A percentile compares a stretch with the other conserved stretches of the same genome.
Conservation (phyloP, 768 basidiomycete species). For the Auricularia cornea region DNA sequence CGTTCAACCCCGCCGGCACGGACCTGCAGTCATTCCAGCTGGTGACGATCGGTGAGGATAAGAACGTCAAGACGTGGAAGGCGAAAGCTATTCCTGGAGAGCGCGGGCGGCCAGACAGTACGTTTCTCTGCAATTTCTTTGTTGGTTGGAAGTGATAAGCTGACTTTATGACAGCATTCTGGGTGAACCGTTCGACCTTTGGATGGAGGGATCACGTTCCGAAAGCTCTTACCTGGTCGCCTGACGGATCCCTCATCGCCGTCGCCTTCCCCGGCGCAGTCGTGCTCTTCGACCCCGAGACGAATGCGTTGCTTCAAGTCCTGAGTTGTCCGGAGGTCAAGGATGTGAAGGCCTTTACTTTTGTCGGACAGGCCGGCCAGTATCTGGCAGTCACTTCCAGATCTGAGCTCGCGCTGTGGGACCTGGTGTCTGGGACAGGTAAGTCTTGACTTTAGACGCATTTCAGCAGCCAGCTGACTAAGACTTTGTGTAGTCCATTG, state of each 20-base stretch:
- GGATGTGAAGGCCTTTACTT: constrained; percentile 28
- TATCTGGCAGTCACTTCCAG: constrained; percentile 51
- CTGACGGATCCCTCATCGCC: constrained; percentile 78
- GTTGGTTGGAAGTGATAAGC: background rate
- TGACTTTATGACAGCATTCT: constrained; percentile 44
- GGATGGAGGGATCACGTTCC: constrained; percentile 62
- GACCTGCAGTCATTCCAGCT: constrained; percentile 34
- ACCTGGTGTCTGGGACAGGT: constrained; percentile 58
- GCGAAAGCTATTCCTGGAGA: constrained; percentile 39
- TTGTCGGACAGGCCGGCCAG: constrained; percentile 64
- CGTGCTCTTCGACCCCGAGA: constrained; percentile 64
- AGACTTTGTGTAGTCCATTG: constrained; percentile 44
- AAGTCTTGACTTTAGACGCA: constrained; percentile 19
- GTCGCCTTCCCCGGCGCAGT: constrained; percentile 60
- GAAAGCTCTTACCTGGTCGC: constrained; percentile 64
- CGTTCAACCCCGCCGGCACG: constrained; percentile 51
- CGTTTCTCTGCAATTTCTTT: constrained; percentile 14
- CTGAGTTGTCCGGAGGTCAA: constrained; percentile 50
- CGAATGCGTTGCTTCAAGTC: constrained; percentile 50
- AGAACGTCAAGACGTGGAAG: constrained; percentile 75
- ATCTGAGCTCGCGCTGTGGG: constrained; percentile 58
- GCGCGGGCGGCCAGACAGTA: constrained; percentile 45
- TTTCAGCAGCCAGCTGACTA: background rate
- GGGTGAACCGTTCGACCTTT: constrained; percentile 72
- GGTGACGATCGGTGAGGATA: constrained; percentile 69